Conservation (phyloP, 2,329 filamentous ascomycete genomes). For the Talaromyces sp. region DNA sequence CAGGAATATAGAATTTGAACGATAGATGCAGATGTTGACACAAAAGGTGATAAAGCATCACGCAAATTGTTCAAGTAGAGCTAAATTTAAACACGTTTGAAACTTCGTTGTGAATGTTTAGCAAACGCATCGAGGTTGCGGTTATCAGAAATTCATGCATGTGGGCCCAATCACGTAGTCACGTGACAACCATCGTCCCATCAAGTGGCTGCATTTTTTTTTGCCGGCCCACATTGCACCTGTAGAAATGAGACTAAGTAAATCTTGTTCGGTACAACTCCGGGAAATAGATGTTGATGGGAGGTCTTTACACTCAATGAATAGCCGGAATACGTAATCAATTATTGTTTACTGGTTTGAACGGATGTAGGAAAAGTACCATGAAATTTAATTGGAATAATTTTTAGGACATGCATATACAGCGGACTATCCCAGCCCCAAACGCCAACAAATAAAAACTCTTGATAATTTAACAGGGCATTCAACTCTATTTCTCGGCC, state of each 20-base stretch:
- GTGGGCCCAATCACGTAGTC: conserved; percentile 18
- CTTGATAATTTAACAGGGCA: conserved; percentile 15
- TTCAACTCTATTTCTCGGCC: conserved; percentile 31
- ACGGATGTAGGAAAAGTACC: not conserved
- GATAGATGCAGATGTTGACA: not conserved
- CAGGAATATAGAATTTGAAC: not conserved
- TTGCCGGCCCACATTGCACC: too few species aligned
- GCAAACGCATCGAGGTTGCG: not conserved
- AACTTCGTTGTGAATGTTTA: not conserved
- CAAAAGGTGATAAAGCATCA: conserved; percentile 6
- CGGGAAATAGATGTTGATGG: too few species aligned
- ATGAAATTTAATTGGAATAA: conserved; percentile 23
- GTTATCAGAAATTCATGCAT: conserved; percentile 13
- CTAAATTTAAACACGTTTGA: not conserved
- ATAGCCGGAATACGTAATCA: not conserved
- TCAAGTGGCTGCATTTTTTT: too few species aligned
- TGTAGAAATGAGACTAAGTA: too few species aligned
- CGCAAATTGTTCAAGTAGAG: not conserved
- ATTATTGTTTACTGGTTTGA: not conserved
- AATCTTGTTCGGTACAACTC: too few species aligned
- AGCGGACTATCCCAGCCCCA: conserved; percentile 29
- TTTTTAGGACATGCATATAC: conserved; percentile 32
- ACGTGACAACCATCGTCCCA: too few species aligned
- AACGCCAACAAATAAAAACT: conserved; percentile 21
- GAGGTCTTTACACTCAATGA: too few species aligned